Conservation (phyloP, 2,329 filamentous ascomycete genomes). For the Diaporthe caulivora region DNA sequence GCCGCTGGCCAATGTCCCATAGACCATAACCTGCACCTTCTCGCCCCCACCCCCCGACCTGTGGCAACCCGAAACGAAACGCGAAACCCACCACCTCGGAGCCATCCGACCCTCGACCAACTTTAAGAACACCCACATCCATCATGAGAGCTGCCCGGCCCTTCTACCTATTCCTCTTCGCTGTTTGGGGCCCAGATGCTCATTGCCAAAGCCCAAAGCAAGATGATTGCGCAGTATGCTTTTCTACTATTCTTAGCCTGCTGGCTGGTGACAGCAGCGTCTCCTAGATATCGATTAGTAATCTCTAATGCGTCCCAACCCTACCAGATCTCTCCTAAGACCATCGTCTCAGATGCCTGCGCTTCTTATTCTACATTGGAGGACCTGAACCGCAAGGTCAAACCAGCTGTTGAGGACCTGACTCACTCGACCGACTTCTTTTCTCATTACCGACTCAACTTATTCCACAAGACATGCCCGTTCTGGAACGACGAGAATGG, state of each 20-base stretch:
- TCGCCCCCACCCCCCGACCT: background rate
- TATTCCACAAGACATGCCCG: constrained; percentile 94
- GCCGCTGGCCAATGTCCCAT: background rate
- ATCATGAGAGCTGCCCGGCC: constrained; percentile 66
- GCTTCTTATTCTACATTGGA: constrained; percentile 94
- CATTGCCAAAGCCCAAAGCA: constrained; percentile 57
- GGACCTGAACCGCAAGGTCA: constrained; percentile 80
- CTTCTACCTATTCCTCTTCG: constrained; percentile 69
- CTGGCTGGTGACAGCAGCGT: constrained; percentile 43
- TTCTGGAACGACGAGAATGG: constrained; percentile 96
- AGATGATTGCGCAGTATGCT: constrained; percentile 68
- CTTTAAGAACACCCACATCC: constrained; percentile 32
- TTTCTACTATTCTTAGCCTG: constrained; percentile 40
- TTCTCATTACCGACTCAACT: constrained; percentile 94
- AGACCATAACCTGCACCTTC: background rate
- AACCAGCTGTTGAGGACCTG: constrained; percentile 82
- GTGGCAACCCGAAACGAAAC: constrained; percentile 32
- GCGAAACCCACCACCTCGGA: constrained; percentile 33
- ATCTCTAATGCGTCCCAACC: constrained; percentile 54
- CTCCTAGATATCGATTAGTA: constrained; percentile 42
- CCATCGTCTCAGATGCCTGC: constrained; percentile 94
- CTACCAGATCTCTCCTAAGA: constrained; percentile 83
- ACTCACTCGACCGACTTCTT: constrained; percentile 96
- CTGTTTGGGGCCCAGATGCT: constrained; percentile 64
- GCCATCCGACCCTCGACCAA: constrained; percentile 19